These are phyloP conservation scores for Solanum chacoense DNA, from an alignment of 305 asterid genomes.

Conservation along the genomic window DNA sequence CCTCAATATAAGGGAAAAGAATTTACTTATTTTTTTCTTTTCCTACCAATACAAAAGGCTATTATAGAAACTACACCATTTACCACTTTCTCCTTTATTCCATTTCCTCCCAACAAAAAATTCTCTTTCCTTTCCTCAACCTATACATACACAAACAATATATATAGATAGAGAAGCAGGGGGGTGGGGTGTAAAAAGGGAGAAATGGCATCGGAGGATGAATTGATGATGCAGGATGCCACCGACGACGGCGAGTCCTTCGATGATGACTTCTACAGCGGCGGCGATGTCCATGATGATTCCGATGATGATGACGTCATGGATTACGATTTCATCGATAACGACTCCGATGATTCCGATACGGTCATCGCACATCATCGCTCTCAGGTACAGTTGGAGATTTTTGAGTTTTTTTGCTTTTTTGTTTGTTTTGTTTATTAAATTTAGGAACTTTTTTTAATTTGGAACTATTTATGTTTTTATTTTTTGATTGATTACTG, in stretches of 20 bases:
- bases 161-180: neutral
- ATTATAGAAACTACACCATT: neutral
- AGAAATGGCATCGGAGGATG: slow-evolving; percentile 56
- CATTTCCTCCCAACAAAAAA: neutral
- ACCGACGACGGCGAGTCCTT: slow-evolving; percentile 27
- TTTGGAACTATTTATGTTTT: neutral
- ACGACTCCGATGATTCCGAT: slow-evolving; percentile 69
- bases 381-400: slow-evolving; percentile 40
- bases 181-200: neutral
- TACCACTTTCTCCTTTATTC: neutral
- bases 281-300: slow-evolving; percentile 32
- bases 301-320: slow-evolving; percentile 60
- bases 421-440: neutral
- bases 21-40: neutral
- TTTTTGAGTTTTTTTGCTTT: neutral
- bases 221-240: slow-evolving; percentile 50
- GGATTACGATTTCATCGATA: slow-evolving; percentile 62
- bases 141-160: neutral
- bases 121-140: neutral
- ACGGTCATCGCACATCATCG: slow-evolving; percentile 39
- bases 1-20: neutral
- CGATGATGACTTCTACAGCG: slow-evolving; percentile 57
- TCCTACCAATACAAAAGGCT: neutral
- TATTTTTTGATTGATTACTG: neutral
- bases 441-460: neutral